Percentiles rank a stretch among this genome's conserved stretches.
These are phyloP conservation scores for Epichloe festucae DNA, from an alignment of 2,329 filamentous ascomycete species.

Conservation along the genomic window DNA sequence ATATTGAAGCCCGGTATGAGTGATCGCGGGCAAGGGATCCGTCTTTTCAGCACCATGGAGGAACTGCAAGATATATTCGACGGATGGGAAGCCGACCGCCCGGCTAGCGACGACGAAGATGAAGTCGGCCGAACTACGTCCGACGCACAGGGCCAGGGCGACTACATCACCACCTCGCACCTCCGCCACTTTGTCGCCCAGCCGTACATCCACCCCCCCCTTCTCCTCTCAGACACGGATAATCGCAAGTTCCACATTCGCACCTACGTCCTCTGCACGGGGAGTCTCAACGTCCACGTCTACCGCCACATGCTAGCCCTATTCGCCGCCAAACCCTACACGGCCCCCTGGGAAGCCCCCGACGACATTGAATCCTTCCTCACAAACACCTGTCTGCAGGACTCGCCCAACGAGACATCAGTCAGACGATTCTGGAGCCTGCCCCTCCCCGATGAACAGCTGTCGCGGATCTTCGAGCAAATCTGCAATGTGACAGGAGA, in stretches of 20 bases:
- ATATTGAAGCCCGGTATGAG: slow-evolving; percentile 98
- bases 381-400: slow-evolving; percentile 91
- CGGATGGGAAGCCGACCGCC: slow-evolving; percentile 64
- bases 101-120: slow-evolving; percentile 54
- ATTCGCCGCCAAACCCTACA: slow-evolving; percentile 68
- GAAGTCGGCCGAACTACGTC: slow-evolving; percentile 22
- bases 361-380: slow-evolving; percentile 59
- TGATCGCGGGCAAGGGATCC: slow-evolving; percentile 85
- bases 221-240: slow-evolving; percentile 52
- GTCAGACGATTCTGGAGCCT: slow-evolving; percentile 69
- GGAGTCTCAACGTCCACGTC: slow-evolving; percentile 69
- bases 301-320: slow-evolving; percentile 87
- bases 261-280: slow-evolving; percentile 75
- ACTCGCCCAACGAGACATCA: slow-evolving; percentile 42
- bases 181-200: slow-evolving; percentile 93
- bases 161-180: slow-evolving; percentile 69
- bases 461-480: slow-evolving; percentile 53
- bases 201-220: slow-evolving; percentile 79
- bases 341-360: slow-evolving; percentile 43
- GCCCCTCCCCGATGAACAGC: slow-evolving; percentile 34
- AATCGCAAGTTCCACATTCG: slow-evolving; percentile 88
- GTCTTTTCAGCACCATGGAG: slow-evolving; percentile 73
- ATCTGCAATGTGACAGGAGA: slow-evolving; percentile 64
- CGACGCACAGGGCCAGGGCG: slow-evolving; percentile 21
- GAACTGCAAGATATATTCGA: slow-evolving; percentile 84